These are phyloP conservation scores for Cymbidium sinense DNA, from an alignment of 106 monocot species.

Conservation along the genomic window DNA sequence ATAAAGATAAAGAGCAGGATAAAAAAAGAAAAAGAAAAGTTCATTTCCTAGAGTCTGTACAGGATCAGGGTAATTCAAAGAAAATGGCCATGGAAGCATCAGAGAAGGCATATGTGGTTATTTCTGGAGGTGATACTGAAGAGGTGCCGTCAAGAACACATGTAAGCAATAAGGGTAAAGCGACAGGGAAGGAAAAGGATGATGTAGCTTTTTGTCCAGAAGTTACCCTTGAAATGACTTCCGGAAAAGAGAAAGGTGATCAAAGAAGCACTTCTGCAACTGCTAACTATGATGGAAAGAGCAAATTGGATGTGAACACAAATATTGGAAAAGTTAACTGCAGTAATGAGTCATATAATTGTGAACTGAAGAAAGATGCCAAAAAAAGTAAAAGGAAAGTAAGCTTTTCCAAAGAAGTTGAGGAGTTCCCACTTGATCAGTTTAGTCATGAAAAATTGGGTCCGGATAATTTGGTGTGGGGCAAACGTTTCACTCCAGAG, in stretches of 20 bases:
- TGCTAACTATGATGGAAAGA: neutral
- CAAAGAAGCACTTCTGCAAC: neutral
- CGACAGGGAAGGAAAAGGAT: constrained; percentile 5
- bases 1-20: neutral
- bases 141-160: neutral
- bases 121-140: neutral
- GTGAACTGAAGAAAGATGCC: neutral
- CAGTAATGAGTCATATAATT: neutral
- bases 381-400: constrained; percentile 12
- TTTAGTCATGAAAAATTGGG: neutral
- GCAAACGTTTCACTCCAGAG: constrained; percentile 38
- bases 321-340: neutral
- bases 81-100: neutral
- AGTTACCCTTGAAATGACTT: neutral
- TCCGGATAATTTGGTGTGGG: constrained; percentile 16
- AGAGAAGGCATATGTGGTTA: neutral
- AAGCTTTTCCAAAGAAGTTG: constrained; percentile 30
- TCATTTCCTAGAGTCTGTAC: neutral
- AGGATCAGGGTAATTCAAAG: neutral
- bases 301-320: constrained; percentile 4
- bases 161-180: constrained; percentile 13
- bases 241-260: neutral
- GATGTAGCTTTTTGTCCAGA: neutral
- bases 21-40: neutral
- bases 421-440: constrained; percentile 19